Evolutionary conservation across 2,329 filamentous ascomycete species (phyloP).

Genomic region (Phoma sp.): DNA sequence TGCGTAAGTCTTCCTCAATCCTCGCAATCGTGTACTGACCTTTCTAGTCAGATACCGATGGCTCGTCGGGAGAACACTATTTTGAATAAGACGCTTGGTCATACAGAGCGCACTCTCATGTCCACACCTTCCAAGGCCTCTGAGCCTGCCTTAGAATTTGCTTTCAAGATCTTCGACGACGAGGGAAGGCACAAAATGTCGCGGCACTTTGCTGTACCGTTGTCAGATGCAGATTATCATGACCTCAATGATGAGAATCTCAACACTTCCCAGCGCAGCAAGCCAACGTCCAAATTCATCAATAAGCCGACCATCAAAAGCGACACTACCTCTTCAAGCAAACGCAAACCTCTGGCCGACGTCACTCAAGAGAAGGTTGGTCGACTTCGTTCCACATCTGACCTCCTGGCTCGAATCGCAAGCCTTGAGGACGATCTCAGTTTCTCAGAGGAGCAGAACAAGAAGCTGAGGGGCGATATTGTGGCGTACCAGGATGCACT

Average conservation of each 20-base stretch:
- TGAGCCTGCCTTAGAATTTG: not conserved
- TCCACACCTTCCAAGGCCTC: not conserved
- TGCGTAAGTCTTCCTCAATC: not conserved
- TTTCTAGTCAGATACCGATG: not conserved
- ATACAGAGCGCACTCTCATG: no score
- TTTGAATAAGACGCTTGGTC: no score
- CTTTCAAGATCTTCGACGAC: slow-evolving; percentile 8
- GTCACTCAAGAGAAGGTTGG: not conserved
- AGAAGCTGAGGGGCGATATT: slow-evolving; percentile 8
- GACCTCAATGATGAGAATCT: slow-evolving; percentile 3
- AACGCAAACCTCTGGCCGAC: not conserved
- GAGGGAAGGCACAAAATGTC: not conserved
- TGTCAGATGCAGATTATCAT: not conserved
- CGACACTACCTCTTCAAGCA: not conserved
- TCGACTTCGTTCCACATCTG: slow-evolving; percentile 1
- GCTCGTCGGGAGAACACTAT: no score
- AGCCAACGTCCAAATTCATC: not conserved
- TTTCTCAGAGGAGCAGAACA: not conserved
- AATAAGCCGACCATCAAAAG: not conserved
- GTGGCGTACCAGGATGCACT: slow-evolving; percentile 14
- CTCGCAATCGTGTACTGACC: not conserved
- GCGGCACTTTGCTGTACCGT: not conserved
- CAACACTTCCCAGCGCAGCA: not conserved
- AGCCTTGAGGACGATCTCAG: slow-evolving; percentile 5
- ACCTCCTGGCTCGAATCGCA: slow-evolving; percentile 2